Base-by-base conservation (phyloP, 345 rosid species). In the Arabidopsis arenosa region DNA sequence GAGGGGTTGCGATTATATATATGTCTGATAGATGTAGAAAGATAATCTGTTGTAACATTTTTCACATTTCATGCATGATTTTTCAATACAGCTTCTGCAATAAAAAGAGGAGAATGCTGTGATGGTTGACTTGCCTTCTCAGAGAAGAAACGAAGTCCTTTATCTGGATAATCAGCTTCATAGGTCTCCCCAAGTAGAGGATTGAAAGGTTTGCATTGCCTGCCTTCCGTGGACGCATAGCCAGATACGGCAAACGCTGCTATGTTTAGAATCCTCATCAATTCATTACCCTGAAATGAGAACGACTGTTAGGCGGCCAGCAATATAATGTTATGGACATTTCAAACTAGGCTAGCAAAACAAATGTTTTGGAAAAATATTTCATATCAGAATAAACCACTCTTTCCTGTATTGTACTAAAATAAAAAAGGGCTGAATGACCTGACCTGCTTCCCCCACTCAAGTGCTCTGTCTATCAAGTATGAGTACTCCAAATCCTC, bases 161-260 rank as follows among this genome's bases (percentile, higher is more conserved):
- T 95, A 81, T 95, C 99, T 11, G 99, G 96, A 71, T 96, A 93
- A 81, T 96, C 96, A 80, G 98, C 99, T 76, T 96, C 99, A 44
- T 93, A 96, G 33, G 99, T 96, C 83, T 96, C 98, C 5, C 99
- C 98, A 45, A 96, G 96, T 14, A 96, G 91, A 77, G 99, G 99
- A 78, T 95, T 95, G 79, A 95, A 95, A 56, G 99, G 97, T 66
- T 95, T 95, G 81, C 99, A 95, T 74, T 95, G 98, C 73, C 98
- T 84, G 43, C 99, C 99, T 86, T 93, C 97, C 12, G 99, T 95
- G 63, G 97, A 96, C 53, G 99, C 92, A 84, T 96, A 96, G 54
- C 98, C 97, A 75, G 99, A 96, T 68, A 96, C 97, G 82, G 98
- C 99, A 86, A 93, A 96, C 5, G 99, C 99, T 59, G 97, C 99